These are phyloP conservation scores for Aureobasidium zeae DNA, from an alignment of 2,329 filamentous ascomycete genomes.

Conservation along the genomic window DNA sequence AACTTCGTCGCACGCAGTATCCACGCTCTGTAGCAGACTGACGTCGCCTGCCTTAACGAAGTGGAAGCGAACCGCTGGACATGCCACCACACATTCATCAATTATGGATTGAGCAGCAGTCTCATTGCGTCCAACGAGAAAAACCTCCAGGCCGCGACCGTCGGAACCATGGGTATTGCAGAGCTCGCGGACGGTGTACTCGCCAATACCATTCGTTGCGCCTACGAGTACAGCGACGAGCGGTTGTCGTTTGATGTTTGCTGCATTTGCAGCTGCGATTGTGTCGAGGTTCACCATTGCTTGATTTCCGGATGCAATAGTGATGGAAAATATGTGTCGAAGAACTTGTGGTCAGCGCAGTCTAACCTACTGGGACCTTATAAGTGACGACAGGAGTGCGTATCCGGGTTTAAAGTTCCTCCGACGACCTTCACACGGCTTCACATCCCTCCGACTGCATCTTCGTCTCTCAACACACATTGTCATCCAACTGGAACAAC, in stretches of 20 bases:
- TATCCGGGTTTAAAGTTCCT: too few relatives aligned
- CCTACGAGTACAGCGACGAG: slow-evolving; percentile 20
- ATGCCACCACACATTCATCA: slow-evolving; percentile 17
- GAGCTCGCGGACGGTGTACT: slow-evolving; percentile 17
- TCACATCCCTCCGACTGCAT: too few relatives aligned
- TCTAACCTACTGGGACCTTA: too few relatives aligned
- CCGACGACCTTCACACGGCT: too few relatives aligned
- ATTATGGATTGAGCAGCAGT: slow-evolving; percentile 16
- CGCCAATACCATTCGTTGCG: slow-evolving; percentile 21
- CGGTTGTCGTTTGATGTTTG: slow-evolving; percentile 9
- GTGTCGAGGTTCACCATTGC: slow-evolving; percentile 4
- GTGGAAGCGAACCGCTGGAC: slow-evolving; percentile 21
- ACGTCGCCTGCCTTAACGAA: slow-evolving; percentile 29
- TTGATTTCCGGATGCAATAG: too few relatives aligned
- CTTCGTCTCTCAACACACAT: too few relatives aligned
- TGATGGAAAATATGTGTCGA: too few relatives aligned
- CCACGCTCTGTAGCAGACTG: slow-evolving; percentile 29
- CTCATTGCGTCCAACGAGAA: slow-evolving; percentile 20
- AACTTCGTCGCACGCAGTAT: slow-evolving; percentile 28
- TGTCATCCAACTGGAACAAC: too few relatives aligned
- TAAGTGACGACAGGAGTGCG: too few relatives aligned
- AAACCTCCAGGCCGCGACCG: slow-evolving; percentile 18
- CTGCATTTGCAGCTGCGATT: slow-evolving; percentile 3
- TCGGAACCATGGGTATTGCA: slow-evolving; percentile 15
- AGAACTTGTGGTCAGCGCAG: too few relatives aligned